Conservation (phyloP, 2,329 filamentous ascomycete species). For the Penicillium sp. region DNA sequence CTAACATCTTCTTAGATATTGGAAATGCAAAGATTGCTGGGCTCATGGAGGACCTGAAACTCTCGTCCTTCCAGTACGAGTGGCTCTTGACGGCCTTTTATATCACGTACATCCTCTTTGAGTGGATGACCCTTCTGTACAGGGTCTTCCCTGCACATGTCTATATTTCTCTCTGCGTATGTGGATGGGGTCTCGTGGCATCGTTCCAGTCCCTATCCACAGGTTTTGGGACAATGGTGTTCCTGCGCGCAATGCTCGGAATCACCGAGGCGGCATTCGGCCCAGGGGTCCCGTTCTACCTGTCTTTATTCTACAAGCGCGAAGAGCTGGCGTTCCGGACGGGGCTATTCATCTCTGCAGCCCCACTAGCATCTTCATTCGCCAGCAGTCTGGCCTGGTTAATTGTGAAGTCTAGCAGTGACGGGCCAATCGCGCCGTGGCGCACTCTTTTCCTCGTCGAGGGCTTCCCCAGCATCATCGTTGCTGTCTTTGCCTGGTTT, state of each 20-base stretch:
- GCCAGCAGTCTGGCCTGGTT: conserved; percentile 78
- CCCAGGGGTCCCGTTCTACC: conserved; percentile 67
- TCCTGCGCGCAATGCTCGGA: conserved; percentile 53
- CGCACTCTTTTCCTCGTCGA: conserved; percentile 83
- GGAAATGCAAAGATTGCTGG: conserved; percentile 69
- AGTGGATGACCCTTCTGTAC: conserved; percentile 70
- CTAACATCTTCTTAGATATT: conserved; percentile 49
- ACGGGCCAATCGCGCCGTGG: conserved; percentile 77
- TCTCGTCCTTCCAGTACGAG: conserved; percentile 63
- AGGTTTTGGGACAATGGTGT: conserved; percentile 63
- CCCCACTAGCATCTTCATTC: conserved; percentile 66
- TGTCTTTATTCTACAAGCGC: conserved; percentile 67
- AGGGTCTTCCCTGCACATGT: conserved; percentile 64
- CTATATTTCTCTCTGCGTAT: conserved; percentile 65
- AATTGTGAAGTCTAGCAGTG: conserved; percentile 71
- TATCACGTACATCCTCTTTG: conserved; percentile 67
- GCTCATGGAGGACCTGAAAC: conserved; percentile 57
- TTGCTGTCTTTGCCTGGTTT: conserved; percentile 74
- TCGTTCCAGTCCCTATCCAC: conserved; percentile 72
- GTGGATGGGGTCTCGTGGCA: conserved; percentile 79
- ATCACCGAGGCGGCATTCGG: conserved; percentile 66
- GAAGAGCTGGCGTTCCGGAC: conserved; percentile 83
- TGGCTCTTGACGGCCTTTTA: conserved; percentile 69
- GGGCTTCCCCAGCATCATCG: conserved; percentile 80
- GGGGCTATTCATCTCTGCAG: conserved; percentile 82